Percentiles rank a stretch among this genome's conserved stretches.
Evolutionary conservation across 2,329 filamentous ascomycete species (phyloP).

Genomic region (Penicillium sp.): DNA sequence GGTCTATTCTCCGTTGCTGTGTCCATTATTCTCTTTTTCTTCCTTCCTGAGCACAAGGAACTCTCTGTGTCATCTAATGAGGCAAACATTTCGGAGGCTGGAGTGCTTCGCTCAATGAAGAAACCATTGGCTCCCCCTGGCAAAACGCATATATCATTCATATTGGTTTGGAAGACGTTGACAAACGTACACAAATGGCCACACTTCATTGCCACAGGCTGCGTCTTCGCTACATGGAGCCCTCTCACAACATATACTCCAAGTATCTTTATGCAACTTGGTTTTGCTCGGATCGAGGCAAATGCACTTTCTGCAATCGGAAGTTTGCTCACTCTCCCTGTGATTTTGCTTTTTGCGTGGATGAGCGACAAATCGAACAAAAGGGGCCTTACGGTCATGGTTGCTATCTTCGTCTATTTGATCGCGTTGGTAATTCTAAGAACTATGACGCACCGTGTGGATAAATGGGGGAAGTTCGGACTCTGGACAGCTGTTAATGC

Average conservation of each 20-base stretch:
- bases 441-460: slow-evolving; percentile 45
- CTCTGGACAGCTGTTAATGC: slow-evolving; percentile 55
- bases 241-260: slow-evolving; percentile 55
- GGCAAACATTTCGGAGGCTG: too few species aligned
- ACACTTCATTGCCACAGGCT: slow-evolving; percentile 52
- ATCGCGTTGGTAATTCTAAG: slow-evolving; percentile 46
- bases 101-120: slow-evolving; percentile 25
- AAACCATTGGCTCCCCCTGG: slow-evolving; percentile 35
- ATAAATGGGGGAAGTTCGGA: slow-evolving; percentile 52
- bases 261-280: slow-evolving; percentile 39
- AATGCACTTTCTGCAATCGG: slow-evolving; percentile 49
- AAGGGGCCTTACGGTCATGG: slow-evolving; percentile 48
- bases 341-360: slow-evolving; percentile 52
- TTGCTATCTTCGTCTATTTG: slow-evolving; percentile 49
- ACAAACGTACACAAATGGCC: slow-evolving; percentile 50
- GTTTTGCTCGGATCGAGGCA: slow-evolving; percentile 48
- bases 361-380: slow-evolving; percentile 50
- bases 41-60: slow-evolving; percentile 29
- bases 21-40: slow-evolving; percentile 41
- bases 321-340: slow-evolving; percentile 47
- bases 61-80: not conserved
- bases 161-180: slow-evolving; percentile 47
- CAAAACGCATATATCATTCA: slow-evolving; percentile 40
- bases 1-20: slow-evolving; percentile 48
- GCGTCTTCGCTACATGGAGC: slow-evolving; percentile 55